Conservation (phyloP, 1,139 yeast species). For the Suhomyces taliae region DNA sequence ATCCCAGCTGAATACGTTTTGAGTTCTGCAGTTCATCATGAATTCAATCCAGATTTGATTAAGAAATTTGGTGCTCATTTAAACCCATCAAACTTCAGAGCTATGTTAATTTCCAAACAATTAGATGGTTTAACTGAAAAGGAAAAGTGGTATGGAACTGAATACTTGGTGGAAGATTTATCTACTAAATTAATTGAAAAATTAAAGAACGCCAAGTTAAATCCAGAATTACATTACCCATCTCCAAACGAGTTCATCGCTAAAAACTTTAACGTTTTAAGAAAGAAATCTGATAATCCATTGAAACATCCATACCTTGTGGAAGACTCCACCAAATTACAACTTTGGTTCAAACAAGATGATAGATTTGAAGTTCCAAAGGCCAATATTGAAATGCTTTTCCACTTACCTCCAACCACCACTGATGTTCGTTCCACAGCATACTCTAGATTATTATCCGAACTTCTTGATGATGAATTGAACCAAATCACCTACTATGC, state of each 20-base stretch:
- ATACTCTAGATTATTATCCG: conserved; percentile 61
- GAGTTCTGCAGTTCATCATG: conserved; percentile 56
- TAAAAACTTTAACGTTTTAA: conserved; percentile 62
- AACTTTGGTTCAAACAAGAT: conserved; percentile 88
- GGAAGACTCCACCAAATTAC: conserved; percentile 32
- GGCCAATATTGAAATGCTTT: conserved; percentile 63
- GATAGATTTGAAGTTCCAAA: conserved; percentile 89
- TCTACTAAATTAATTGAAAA: conserved; percentile 35
- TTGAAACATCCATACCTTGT: conserved; percentile 39
- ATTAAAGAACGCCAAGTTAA: conserved; percentile 33
- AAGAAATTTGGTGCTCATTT: conserved; percentile 51
- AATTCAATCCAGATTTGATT: conserved; percentile 58
- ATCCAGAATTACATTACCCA: conserved; percentile 60
- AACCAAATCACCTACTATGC: conserved; percentile 84
- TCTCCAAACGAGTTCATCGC: conserved; percentile 77
- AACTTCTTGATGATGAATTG: conserved; percentile 71
- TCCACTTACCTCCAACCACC: conserved; percentile 66
- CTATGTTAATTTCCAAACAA: conserved; percentile 55
- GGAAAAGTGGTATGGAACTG: conserved; percentile 93
- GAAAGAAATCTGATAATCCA: conserved; percentile 35
- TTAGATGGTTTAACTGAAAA: conserved; percentile 37
- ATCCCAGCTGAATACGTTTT: conserved; percentile 68
- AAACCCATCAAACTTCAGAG: conserved; percentile 59
- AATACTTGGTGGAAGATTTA: conserved; percentile 55
- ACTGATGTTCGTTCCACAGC: conserved; percentile 58